A percentile compares a stretch with the other conserved stretches of the same genome.
phyloP scores from a whole-genome alignment of 495 filamentous ascomycete species.

The Astrothelium macrocarpum region DNA sequence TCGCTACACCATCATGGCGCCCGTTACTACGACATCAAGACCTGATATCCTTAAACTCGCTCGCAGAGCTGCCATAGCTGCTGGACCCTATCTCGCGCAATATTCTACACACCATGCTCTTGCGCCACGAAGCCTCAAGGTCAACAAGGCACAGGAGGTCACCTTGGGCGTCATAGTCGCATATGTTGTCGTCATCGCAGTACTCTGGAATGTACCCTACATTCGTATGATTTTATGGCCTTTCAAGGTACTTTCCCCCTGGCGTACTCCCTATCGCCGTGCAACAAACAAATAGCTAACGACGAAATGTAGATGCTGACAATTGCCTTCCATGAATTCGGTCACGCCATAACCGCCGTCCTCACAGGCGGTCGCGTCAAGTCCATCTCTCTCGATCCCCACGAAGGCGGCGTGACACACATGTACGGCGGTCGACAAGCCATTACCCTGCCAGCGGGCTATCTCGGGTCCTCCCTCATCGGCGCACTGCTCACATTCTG shows the following conservation, averaged over 20 bases:
- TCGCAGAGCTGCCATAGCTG: conserved; percentile 15
- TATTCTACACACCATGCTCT: conserved; percentile 11
- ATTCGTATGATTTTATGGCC: conserved; percentile 64
- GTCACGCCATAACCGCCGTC: conserved; percentile 62
- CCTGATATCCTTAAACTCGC: conserved; percentile 9
- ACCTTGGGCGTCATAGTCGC: conserved; percentile 60
- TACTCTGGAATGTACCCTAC: conserved; percentile 74
- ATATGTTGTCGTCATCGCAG: conserved; percentile 64
- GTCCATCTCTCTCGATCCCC: conserved; percentile 60
- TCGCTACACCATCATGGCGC: neutral
- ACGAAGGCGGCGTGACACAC: conserved; percentile 64
- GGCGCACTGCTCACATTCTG: conserved; percentile 70
- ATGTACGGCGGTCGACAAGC: conserved; percentile 69
- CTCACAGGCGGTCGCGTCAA: conserved; percentile 65
- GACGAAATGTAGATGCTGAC: conserved; percentile 57
- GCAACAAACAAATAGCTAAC: conserved; percentile 6
- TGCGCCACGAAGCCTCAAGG: conserved; percentile 45
- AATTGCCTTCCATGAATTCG: conserved; percentile 78
- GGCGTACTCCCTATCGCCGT: neutral
- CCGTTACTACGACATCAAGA: neutral
- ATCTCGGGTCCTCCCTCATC: conserved; percentile 65
- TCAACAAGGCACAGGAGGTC: conserved; percentile 61
- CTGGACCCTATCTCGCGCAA: conserved; percentile 12
- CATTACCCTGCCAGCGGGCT: conserved; percentile 66
- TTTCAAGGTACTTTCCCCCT: conserved; percentile 53